Percentiles rank a stretch among this genome's conserved stretches.
These are phyloP conservation scores for Coffea canephora DNA, from an alignment of 257 asterid genomes.

Conservation along the genomic window DNA sequence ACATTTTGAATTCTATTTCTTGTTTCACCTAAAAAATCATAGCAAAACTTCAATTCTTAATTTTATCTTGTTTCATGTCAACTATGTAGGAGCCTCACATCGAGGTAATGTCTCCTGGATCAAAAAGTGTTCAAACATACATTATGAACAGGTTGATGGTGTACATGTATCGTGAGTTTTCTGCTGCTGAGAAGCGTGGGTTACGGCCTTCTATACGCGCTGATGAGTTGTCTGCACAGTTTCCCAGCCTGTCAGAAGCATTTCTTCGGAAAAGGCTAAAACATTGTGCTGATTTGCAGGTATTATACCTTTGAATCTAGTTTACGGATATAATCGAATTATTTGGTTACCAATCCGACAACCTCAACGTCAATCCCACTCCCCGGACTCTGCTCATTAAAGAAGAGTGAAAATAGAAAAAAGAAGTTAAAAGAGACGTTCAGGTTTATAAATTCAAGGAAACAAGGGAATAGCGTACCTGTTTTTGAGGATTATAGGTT, in stretches of 20 bases:
- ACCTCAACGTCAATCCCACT: too few species aligned
- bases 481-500: not conserved
- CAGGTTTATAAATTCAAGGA: not conserved
- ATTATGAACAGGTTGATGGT: constrained; percentile 86
- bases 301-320: constrained; percentile 21
- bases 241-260: constrained; percentile 77
- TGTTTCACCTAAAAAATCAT: not conserved
- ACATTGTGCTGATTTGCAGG: constrained; percentile 90
- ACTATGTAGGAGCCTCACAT: constrained; percentile 83
- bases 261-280: constrained; percentile 83
- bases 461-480: not conserved
- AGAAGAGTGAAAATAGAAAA: not conserved
- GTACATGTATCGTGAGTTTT: constrained; percentile 85
- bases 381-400: not conserved
- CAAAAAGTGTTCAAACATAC: constrained; percentile 78
- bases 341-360: not conserved
- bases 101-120: constrained; percentile 93
- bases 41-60: not conserved
- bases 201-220: constrained; percentile 71
- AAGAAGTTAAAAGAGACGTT: not conserved
- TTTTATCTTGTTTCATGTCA: constrained; percentile 14
- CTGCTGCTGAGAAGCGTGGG: constrained; percentile 78
- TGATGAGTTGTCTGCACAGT: constrained; percentile 75
- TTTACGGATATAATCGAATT: not conserved
- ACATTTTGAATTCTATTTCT: not conserved